Evolutionary conservation across 2,329 filamentous ascomycete species (phyloP).

Genomic region (Trichoderma oligosporum): DNA sequence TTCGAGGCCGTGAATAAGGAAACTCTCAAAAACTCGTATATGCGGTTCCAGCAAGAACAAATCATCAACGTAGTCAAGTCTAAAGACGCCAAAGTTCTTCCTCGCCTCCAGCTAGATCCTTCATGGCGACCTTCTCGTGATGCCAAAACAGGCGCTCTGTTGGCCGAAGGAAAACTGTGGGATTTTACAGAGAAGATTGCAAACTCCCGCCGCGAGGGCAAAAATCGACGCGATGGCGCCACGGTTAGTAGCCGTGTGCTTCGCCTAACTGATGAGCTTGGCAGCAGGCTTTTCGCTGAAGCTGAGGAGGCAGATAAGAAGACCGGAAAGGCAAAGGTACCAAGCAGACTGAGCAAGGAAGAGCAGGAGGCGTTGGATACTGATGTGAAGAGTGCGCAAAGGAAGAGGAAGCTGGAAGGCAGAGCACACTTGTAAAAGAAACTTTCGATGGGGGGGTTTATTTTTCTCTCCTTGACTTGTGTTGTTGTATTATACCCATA

Average conservation of each 20-base stretch:
- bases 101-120: conserved; percentile 64
- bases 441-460: background rate
- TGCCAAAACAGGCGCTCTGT: conserved; percentile 54
- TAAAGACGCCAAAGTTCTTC: conserved; percentile 58
- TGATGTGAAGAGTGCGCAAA: conserved; percentile 45
- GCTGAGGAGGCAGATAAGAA: conserved; percentile 39
- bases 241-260: conserved; percentile 83
- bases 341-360: conserved; percentile 47
- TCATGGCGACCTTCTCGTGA: conserved; percentile 73
- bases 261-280: conserved; percentile 69
- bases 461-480: background rate
- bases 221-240: conserved; percentile 89
- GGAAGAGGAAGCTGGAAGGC: conserved; percentile 47
- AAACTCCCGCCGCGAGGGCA: conserved; percentile 78
- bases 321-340: conserved; percentile 35
- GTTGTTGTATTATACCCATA: conserved; percentile 14
- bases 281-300: conserved; percentile 63
- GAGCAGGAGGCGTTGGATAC: conserved; percentile 45
- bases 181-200: conserved; percentile 88
- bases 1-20: conserved; percentile 99
- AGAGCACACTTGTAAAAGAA: conserved; percentile 49
- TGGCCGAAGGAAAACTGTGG: conserved; percentile 77
- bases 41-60: conserved; percentile 83
- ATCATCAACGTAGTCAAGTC: conserved; percentile 73
- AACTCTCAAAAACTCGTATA: conserved; percentile 89